Base-by-base conservation (phyloP, 768 basidiomycete species). In the Asterophora lycoperdoides region DNA sequence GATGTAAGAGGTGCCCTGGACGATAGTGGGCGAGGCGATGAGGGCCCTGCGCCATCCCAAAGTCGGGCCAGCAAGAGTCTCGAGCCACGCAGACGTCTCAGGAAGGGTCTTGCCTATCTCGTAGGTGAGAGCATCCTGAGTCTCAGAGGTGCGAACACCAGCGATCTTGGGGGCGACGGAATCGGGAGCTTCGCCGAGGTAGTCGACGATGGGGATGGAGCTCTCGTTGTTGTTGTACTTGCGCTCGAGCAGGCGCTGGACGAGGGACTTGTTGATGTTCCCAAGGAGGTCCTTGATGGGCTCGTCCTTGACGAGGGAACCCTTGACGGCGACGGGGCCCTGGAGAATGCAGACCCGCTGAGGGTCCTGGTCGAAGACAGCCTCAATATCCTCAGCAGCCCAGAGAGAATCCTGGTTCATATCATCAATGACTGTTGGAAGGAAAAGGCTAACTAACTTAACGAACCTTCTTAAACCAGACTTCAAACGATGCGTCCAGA, bases 401-500 rank as follows among this genome's bases (percentile, higher is more conserved):
- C 95, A 97, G 9, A 98, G 81, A 6, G 95, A 98, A 66, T 97
- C 95, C 89, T 92, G 56, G 17, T 19, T 18, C 10, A 17, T 32
- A 56, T 48, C 45, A 41, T 14, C 32, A 40, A 34, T 18, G 19
- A 9, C 13, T 30, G 49, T 8, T 19, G 44, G 41, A 4, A 18
- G 43, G 38, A 17, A 41, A 15, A 48, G 41, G 18, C 41, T 37
- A 30, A 23, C 5, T 26, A 30, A 36, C 54, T 52, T 3, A 9
- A 32, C 30, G 9, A 13, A 89, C 91, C 86, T 99, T 99, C 80
- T 99, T 98, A 75, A 99, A 98, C 96, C 96, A 99, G 44, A 98
- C 93, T 64, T 94, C 92, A 62, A 98, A 98, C 56, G 70, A 83
- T 17, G 85, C 83, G 64, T 97, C 94, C 44, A 98, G 80, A 26